These are phyloP conservation scores for Hygrophila difformis DNA, from an alignment of 257 asterid genomes.

Conservation along the genomic window DNA sequence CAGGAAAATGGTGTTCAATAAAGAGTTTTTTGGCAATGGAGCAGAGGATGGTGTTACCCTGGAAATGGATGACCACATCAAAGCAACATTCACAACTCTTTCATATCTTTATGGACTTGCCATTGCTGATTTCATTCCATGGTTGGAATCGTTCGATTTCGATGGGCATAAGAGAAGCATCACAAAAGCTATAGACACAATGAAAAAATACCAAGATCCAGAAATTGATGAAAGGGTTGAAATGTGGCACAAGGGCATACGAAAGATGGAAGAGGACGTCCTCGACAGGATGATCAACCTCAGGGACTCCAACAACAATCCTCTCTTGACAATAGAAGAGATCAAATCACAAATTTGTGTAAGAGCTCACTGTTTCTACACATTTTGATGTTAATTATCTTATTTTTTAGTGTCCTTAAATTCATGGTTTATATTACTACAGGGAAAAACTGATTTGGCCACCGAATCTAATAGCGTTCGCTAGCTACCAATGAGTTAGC, in stretches of 20 bases:
- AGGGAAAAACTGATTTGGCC: no score
- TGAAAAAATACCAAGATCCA: conserved; percentile 9
- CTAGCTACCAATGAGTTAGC: no score
- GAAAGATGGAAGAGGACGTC: no score
- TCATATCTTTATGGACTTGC: conserved; percentile 2
- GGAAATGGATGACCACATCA: neutral
- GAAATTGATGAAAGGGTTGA: no score
- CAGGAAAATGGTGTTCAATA: neutral
- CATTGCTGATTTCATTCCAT: conserved; percentile 24
- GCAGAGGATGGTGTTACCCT: neutral
- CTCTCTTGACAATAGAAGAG: conserved; percentile 20
- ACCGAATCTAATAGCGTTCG: no score
- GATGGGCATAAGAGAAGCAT: no score
- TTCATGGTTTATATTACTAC: no score
- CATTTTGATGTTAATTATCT: conserved; percentile 18
- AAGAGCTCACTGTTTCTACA: no score
- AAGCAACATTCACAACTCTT: conserved; percentile 9
- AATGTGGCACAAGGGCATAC: no score
- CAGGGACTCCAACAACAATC: no score
- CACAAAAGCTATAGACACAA: conserved; percentile 2
- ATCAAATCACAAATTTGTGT: conserved; percentile 25
- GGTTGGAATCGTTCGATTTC: conserved; percentile 20
- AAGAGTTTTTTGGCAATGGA: neutral
- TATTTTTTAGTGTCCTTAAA: no score
- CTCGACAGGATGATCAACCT: no score